A percentile compares a stretch with the other conserved stretches of the same genome.
Conservation (phyloP, 2,329 filamentous ascomycete species). For the Ascochyta viciae-villosae region DNA sequence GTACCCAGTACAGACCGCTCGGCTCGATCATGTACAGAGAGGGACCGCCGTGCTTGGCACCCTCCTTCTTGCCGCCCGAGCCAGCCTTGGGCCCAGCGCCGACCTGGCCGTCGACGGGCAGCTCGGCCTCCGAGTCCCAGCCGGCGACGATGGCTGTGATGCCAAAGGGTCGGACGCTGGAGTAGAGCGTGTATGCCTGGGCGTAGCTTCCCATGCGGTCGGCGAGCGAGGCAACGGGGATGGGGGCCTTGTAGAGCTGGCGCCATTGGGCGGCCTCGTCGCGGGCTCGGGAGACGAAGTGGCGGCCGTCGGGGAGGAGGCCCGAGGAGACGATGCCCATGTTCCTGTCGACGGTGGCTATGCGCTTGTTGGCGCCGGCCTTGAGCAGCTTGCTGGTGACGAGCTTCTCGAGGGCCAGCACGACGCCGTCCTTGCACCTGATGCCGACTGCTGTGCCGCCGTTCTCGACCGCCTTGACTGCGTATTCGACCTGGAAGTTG, state of each 20-base stretch:
- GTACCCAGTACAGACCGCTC: slow-evolving; percentile 90
- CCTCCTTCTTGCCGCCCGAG: slow-evolving; percentile 79
- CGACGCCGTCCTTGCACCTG: slow-evolving; percentile 94
- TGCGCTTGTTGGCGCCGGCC: slow-evolving; percentile 94
- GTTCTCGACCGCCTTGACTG: slow-evolving; percentile 97
- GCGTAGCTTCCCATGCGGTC: slow-evolving; percentile 94
- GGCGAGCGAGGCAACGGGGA: slow-evolving; percentile 85
- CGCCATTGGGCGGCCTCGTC: slow-evolving; percentile 94
- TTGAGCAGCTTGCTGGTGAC: slow-evolving; percentile 95
- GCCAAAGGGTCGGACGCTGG: slow-evolving; percentile 93
- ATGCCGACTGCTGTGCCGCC: slow-evolving; percentile 96
- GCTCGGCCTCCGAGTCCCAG: slow-evolving; percentile 87
- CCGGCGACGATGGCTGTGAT: slow-evolving; percentile 94
- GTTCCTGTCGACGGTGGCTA: slow-evolving; percentile 92
- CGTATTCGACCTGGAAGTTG: slow-evolving; percentile 99
- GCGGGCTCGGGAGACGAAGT: slow-evolving; percentile 92
- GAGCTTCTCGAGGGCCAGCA: slow-evolving; percentile 96
- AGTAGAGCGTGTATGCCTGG: slow-evolving; percentile 97
- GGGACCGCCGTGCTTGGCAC: slow-evolving; percentile 83
- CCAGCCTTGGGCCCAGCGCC: slow-evolving; percentile 80
- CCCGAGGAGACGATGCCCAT: slow-evolving; percentile 93
- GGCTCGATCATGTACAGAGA: slow-evolving; percentile 99
- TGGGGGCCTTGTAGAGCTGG: slow-evolving; percentile 91
- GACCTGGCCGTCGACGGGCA: slow-evolving; percentile 88
- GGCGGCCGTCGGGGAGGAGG: slow-evolving; percentile 91